Evolutionary conservation across 371 early-diverging fungal species (phyloP).

Genomic region (Saksenaea oblongispora): DNA sequence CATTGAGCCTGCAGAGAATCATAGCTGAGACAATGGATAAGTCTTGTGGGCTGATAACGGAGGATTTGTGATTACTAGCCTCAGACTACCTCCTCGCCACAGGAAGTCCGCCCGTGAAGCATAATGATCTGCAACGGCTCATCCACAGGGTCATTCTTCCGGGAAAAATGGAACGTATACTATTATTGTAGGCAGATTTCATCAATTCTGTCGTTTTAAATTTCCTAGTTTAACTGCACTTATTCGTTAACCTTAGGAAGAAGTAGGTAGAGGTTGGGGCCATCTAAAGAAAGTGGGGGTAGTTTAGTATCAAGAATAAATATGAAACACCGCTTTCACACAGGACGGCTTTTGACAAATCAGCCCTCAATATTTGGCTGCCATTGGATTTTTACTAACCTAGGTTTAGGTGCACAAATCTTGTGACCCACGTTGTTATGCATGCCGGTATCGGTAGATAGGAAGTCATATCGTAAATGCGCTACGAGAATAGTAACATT

Average conservation of each 20-base stretch:
- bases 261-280: neutral
- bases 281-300: neutral
- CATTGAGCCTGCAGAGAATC: slow-evolving; percentile 15
- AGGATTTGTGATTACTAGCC: slow-evolving; percentile 48
- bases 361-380: neutral
- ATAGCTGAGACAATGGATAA: slow-evolving; percentile 8
- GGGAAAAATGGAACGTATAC: no score
- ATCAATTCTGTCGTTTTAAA: neutral
- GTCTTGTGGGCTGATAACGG: neutral
- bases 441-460: no score
- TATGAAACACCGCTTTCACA: slow-evolving; percentile 14
- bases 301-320: slow-evolving; percentile 7
- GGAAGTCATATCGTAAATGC: no score
- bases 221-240: no score
- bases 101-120: neutral
- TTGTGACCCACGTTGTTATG: neutral
- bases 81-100: slow-evolving; percentile 33
- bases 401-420: slow-evolving; percentile 5
- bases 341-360: slow-evolving; percentile 33
- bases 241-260: neutral
- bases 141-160: no score
- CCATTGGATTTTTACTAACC: neutral
- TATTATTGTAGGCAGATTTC: neutral
- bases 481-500: no score
- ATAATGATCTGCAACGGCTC: no score